Evolutionary conservation across 306 rosid genomes (phyloP).

Genomic region (Hippophae rhamnoides): DNA sequence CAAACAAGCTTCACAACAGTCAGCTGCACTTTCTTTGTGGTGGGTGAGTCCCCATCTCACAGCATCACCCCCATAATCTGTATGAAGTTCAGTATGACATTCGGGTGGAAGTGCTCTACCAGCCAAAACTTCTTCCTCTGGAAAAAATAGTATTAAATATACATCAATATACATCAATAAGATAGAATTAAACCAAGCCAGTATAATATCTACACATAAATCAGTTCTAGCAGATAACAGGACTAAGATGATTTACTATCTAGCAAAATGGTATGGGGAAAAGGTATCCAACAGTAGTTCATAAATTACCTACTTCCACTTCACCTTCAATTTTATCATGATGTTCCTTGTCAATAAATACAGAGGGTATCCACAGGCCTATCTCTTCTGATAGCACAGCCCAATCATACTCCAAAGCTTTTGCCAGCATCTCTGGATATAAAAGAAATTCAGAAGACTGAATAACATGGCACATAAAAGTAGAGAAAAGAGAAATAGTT

Average conservation of each 20-base stretch:
- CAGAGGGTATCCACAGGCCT: constrained; percentile 82
- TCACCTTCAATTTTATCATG: constrained; percentile 66
- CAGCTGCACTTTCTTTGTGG: constrained; percentile 94
- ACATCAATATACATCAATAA: constrained; percentile 10
- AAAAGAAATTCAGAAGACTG: constrained; percentile 13
- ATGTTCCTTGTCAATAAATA: constrained; percentile 44
- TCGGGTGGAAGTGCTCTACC: constrained; percentile 67
- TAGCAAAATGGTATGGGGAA: background rate
- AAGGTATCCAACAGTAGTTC: background rate
- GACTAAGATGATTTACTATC: background rate
- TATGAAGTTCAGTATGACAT: constrained; percentile 63
- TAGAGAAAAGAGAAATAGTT: background rate
- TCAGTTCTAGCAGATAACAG: constrained; percentile 9
- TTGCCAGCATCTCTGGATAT: constrained; percentile 46
- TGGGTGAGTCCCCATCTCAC: constrained; percentile 95
- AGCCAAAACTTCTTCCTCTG: constrained; percentile 70
- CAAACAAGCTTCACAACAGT: constrained; percentile 92
- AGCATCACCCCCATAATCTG: constrained; percentile 83
- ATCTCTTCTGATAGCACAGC: constrained; percentile 54
- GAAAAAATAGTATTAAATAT: constrained; percentile 9
- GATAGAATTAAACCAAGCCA: constrained; percentile 12
- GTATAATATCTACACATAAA: constrained; percentile 3
- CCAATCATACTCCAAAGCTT: constrained; percentile 79
- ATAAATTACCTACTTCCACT: constrained; percentile 50
- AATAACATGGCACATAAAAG: background rate